A percentile compares a stretch with the other conserved stretches of the same genome.
Evolutionary conservation across 2,329 filamentous ascomycete species (phyloP).

Genomic region (Claviceps arundinis): DNA sequence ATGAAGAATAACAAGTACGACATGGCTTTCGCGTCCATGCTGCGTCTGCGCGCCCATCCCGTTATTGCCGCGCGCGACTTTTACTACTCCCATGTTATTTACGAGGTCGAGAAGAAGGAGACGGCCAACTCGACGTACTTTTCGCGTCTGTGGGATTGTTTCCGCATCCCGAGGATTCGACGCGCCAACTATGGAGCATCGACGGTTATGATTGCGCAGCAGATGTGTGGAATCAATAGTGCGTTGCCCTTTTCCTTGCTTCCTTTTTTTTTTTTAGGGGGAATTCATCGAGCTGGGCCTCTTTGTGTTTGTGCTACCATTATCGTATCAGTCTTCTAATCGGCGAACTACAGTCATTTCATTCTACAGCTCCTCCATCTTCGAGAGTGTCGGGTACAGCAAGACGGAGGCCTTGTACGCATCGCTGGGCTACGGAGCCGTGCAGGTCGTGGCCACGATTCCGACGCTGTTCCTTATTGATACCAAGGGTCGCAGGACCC

Average conservation of each 20-base stretch:
- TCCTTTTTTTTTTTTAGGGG: neutral
- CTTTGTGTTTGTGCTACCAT: neutral
- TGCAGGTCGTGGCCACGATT: conserved; percentile 28
- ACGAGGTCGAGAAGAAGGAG: conserved; percentile 18
- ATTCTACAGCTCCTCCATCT: conserved; percentile 53
- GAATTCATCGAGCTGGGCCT: too few species aligned
- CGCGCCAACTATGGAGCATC: conserved; percentile 62
- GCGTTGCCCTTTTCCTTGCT: neutral
- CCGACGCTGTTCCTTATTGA: conserved; percentile 19
- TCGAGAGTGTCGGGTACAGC: conserved; percentile 38
- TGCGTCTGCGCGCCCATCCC: conserved; percentile 32
- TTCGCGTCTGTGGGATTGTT: conserved; percentile 35
- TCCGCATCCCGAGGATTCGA: conserved; percentile 53
- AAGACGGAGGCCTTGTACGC: conserved; percentile 34
- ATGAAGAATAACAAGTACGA: conserved; percentile 48
- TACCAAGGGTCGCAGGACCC: conserved; percentile 15
- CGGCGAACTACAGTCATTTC: conserved; percentile 37
- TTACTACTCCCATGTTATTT: conserved; percentile 32
- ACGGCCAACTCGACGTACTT: conserved; percentile 17
- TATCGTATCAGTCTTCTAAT: neutral
- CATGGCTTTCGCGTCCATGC: conserved; percentile 40
- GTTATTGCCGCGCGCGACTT: conserved; percentile 45
- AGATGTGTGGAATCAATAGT: conserved; percentile 37
- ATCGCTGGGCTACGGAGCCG: conserved; percentile 30
- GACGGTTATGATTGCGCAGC: conserved; percentile 65